phyloP scores from a whole-genome alignment of 495 filamentous ascomycete species.

The Rostrohypoxylon terebratum region DNA sequence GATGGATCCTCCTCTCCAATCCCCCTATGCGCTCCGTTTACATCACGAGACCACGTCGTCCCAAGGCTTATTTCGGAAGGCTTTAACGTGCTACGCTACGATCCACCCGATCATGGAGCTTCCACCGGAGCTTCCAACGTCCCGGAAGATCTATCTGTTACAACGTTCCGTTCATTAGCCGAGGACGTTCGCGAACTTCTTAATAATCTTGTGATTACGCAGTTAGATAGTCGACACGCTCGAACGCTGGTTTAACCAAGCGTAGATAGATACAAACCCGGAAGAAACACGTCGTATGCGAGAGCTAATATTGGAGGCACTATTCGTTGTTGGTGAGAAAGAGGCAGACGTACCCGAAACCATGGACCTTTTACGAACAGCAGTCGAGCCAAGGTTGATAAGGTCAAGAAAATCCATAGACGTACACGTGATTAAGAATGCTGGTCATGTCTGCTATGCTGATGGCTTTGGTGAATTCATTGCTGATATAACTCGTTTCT shows the following conservation, averaged over 20 bases:
- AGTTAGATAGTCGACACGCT: slow-evolving; percentile 45
- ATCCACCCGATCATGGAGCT: slow-evolving; percentile 51
- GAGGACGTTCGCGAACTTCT: slow-evolving; percentile 49
- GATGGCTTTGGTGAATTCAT: slow-evolving; percentile 43
- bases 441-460: slow-evolving; percentile 45
- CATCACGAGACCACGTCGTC: slow-evolving; percentile 49
- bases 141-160: slow-evolving; percentile 42
- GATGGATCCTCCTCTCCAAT: slow-evolving; percentile 51
- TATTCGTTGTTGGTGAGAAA: slow-evolving; percentile 50
- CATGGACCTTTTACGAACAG: slow-evolving; percentile 44
- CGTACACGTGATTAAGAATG: slow-evolving; percentile 40
- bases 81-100: slow-evolving; percentile 50
- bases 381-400: slow-evolving; percentile 29
- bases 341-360: slow-evolving; percentile 46
- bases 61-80: slow-evolving; percentile 38
- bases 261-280: slow-evolving; percentile 47
- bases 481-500: slow-evolving; percentile 13
- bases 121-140: slow-evolving; percentile 45
- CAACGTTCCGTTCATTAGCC: slow-evolving; percentile 50
- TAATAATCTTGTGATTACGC: slow-evolving; percentile 30
- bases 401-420: too few species aligned
- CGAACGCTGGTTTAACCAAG: slow-evolving; percentile 50
- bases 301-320: slow-evolving; percentile 28
- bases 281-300: slow-evolving; percentile 47
- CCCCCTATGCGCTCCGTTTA: slow-evolving; percentile 41